A percentile compares a stretch with the other conserved stretches of the same genome.
Evolutionary conservation across 495 filamentous ascomycete species (phyloP).

Genomic region (Aspergillus bridgeri): DNA sequence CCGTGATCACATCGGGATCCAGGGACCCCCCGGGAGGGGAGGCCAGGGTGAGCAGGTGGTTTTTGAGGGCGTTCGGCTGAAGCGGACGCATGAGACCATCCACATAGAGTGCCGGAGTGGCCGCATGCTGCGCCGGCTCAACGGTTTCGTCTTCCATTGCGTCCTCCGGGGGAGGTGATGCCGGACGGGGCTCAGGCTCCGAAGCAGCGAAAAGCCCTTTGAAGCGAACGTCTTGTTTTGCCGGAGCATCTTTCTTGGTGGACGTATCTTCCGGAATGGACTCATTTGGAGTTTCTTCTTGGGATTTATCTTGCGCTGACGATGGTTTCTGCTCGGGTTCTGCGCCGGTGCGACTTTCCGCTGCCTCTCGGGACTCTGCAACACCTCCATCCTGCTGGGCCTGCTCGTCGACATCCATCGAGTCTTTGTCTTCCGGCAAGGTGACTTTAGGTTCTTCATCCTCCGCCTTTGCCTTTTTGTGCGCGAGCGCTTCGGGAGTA

Average conservation of each 20-base stretch:
- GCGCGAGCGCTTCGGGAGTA: slow-evolving; percentile 42
- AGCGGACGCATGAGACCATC: slow-evolving; percentile 87
- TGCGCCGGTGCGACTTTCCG: slow-evolving; percentile 1
- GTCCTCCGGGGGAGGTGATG: slow-evolving; percentile 23
- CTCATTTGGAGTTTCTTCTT: not conserved
- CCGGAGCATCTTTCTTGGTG: slow-evolving; percentile 14
- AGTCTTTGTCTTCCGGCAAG: slow-evolving; percentile 27
- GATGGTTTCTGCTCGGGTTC: slow-evolving; percentile 1
- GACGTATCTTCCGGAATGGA: slow-evolving; percentile 2
- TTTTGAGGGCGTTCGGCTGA: slow-evolving; percentile 57
- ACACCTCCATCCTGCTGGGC: slow-evolving; percentile 3
- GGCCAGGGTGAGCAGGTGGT: slow-evolving; percentile 66
- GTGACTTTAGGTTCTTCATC: slow-evolving; percentile 26
- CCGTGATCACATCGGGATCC: slow-evolving; percentile 52
- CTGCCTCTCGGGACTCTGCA: slow-evolving; percentile 8
- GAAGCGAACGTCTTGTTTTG: slow-evolving; percentile 48
- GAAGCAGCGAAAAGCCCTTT: slow-evolving; percentile 49
- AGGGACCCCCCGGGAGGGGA: slow-evolving; percentile 49
- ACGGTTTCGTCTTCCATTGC: slow-evolving; percentile 47
- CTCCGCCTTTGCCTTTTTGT: slow-evolving; percentile 42
- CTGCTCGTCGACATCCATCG: slow-evolving; percentile 11
- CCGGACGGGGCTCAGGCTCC: slow-evolving; percentile 18
- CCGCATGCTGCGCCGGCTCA: slow-evolving; percentile 71
- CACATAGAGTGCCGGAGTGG: slow-evolving; percentile 86
- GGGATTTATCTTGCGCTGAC: slow-evolving; percentile 1